A percentile compares a stretch with the other conserved stretches of the same genome.
phyloP scores from a whole-genome alignment of 1,284 basidiomycete species.

The Apiotrichum akiyoshidainum region DNA sequence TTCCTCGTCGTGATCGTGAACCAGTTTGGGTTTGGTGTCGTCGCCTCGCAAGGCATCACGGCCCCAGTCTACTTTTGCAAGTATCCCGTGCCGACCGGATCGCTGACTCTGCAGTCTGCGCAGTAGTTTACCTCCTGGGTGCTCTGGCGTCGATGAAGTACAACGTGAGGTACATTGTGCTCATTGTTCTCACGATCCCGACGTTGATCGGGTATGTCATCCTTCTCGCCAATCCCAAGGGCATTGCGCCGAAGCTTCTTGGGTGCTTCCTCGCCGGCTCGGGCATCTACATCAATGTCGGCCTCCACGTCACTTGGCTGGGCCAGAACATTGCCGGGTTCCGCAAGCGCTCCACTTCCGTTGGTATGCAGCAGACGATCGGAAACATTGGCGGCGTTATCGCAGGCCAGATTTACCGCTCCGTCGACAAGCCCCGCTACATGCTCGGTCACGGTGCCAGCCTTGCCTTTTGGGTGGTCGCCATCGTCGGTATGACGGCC shows the following conservation, averaged over 20 bases:
- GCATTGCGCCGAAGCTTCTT: slow-evolving; percentile 20
- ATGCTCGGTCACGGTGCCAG: slow-evolving; percentile 9
- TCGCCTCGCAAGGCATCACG: slow-evolving; percentile 28
- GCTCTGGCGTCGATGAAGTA: slow-evolving; percentile 10
- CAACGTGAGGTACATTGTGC: slow-evolving; percentile 12
- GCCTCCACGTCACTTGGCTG: slow-evolving; percentile 31
- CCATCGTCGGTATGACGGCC: slow-evolving; percentile 7
- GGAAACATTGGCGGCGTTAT: slow-evolving; percentile 28
- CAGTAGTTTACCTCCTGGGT: slow-evolving; percentile 19
- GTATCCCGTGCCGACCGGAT: too few species aligned
- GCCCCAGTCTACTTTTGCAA: slow-evolving; percentile 24
- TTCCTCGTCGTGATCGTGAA: slow-evolving; percentile 30
- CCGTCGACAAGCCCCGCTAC: slow-evolving; percentile 12
- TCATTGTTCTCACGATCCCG: slow-evolving; percentile 8
- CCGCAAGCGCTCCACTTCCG: slow-evolving; percentile 27
- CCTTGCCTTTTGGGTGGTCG: slow-evolving; percentile 11
- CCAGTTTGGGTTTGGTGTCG: slow-evolving; percentile 18
- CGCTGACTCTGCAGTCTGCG: neutral
- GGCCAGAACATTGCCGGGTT: slow-evolving; percentile 28
- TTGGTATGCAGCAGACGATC: slow-evolving; percentile 36
- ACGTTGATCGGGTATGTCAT: slow-evolving; percentile 25
- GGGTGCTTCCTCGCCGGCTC: slow-evolving; percentile 28
- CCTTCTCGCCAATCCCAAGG: slow-evolving; percentile 10
- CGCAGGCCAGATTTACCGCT: slow-evolving; percentile 20
- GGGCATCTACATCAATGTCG: slow-evolving; percentile 32